Percentiles rank a stretch among this genome's conserved stretches.
Conservation (phyloP, 2,329 filamentous ascomycete genomes). For the Corinectria fuckeliana region DNA sequence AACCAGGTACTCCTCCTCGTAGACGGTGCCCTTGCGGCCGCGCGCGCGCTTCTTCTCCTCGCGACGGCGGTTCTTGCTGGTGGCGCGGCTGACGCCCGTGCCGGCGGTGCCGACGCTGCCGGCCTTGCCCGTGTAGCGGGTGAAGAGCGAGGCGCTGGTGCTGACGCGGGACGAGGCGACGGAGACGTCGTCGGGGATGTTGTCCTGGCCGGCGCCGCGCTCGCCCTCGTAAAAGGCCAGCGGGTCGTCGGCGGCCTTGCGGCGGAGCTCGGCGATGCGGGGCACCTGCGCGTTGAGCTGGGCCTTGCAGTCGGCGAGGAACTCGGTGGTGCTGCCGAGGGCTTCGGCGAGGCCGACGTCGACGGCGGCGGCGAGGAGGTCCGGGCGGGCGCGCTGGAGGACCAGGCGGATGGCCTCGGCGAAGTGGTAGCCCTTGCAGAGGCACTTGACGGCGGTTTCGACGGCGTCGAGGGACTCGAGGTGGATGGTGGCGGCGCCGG, state of each 20-base stretch:
- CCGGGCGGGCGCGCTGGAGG: slow-evolving; percentile 62
- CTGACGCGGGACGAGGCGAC: slow-evolving; percentile 81
- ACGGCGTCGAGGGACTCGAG: slow-evolving; percentile 80
- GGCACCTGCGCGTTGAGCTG: slow-evolving; percentile 88
- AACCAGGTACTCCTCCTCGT: slow-evolving; percentile 96
- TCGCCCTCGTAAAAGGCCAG: slow-evolving; percentile 89
- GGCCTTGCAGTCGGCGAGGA: slow-evolving; percentile 89
- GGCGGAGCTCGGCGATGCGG: slow-evolving; percentile 80
- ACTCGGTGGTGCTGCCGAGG: slow-evolving; percentile 82
- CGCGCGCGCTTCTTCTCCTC: slow-evolving; percentile 95
- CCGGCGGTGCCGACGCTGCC: slow-evolving; percentile 70
- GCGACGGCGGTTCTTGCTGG: slow-evolving; percentile 83
- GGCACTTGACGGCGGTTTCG: slow-evolving; percentile 71
- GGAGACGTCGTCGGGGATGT: slow-evolving; percentile 91
- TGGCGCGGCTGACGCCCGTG: slow-evolving; percentile 77
- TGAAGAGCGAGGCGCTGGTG: slow-evolving; percentile 89
- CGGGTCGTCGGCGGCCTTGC: slow-evolving; percentile 83
- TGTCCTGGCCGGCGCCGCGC: slow-evolving; percentile 66
- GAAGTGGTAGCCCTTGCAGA: slow-evolving; percentile 89
- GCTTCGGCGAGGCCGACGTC: slow-evolving; percentile 83
- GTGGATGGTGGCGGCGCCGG: slow-evolving; percentile 79
- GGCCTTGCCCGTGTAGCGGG: slow-evolving; percentile 80
- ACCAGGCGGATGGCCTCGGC: slow-evolving; percentile 85
- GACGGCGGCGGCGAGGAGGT: slow-evolving; percentile 71
- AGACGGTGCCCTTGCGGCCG: slow-evolving; percentile 95